phyloP scores from a whole-genome alignment of 2,329 filamentous ascomycete species.

The Colletotrichum eremochloae region DNA sequence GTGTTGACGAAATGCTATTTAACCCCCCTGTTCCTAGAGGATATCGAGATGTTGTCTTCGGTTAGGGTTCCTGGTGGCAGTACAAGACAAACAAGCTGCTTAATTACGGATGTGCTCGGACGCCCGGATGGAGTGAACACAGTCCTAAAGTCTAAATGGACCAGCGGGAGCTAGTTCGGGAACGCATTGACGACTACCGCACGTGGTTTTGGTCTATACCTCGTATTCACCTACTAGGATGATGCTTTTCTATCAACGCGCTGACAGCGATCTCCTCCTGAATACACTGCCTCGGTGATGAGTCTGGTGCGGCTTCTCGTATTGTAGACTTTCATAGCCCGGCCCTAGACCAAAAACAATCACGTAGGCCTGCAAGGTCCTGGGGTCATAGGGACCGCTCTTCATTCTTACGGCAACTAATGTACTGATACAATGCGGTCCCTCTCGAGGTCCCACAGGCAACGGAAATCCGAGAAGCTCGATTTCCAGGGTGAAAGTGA shows the following conservation, averaged over 20 bases:
- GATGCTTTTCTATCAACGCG: neutral
- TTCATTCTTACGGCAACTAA: too few relatives aligned
- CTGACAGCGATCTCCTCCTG: neutral
- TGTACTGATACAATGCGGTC: too few relatives aligned
- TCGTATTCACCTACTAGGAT: neutral
- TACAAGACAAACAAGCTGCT: neutral
- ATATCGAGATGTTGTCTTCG: neutral
- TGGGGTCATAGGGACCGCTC: neutral
- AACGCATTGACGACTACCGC: conserved; percentile 1
- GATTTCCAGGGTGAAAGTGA: neutral
- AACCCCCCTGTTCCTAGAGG: too few relatives aligned
- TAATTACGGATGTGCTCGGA: neutral
- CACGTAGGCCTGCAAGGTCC: neutral
- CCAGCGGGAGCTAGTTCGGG: conserved; percentile 20
- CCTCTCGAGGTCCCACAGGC: too few relatives aligned
- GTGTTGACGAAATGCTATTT: too few relatives aligned
- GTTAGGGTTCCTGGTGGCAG: neutral
- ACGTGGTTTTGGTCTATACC: conserved; percentile 14
- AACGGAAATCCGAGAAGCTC: neutral
- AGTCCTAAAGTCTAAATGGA: conserved; percentile 22
- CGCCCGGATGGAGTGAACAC: conserved; percentile 20
- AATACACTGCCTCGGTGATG: neutral
- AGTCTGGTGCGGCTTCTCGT: neutral
- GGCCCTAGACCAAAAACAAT: neutral
- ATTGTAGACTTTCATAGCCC: neutral